Percentiles rank a stretch among this genome's conserved stretches.
Evolutionary conservation across 352 stramenopile species (phyloP).

Genomic region (Elongisporangium senticosum): DNA sequence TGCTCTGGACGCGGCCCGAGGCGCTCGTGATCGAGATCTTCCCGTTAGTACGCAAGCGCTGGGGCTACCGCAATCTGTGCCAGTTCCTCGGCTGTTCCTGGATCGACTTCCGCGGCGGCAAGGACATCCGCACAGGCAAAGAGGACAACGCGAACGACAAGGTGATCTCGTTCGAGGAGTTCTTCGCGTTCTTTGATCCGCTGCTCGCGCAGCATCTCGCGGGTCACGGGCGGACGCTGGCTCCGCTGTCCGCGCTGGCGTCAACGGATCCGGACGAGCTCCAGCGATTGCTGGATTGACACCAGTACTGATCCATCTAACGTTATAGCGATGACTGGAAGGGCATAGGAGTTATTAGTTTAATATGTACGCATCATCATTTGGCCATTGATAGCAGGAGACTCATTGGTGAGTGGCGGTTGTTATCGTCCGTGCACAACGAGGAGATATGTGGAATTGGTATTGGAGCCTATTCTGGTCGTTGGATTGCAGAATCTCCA

Average conservation of each 20-base stretch:
- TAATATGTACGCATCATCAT: too few species aligned
- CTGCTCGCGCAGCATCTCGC: conserved; percentile 16
- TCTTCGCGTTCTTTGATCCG: conserved; percentile 43
- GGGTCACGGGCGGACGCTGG: not conserved
- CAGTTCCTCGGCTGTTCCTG: conserved; percentile 66
- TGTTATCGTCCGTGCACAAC: too few species aligned
- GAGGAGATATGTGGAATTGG: too few species aligned
- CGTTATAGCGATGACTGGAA: too few species aligned
- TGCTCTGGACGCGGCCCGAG: conserved; percentile 48
- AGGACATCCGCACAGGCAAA: conserved; percentile 20
- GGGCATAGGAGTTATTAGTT: too few species aligned
- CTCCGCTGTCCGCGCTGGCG: not conserved
- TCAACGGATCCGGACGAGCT: not conserved
- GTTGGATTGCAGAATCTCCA: too few species aligned
- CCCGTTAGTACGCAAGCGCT: conserved; percentile 37
- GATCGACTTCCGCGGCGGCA: conserved; percentile 41
- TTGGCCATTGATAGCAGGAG: too few species aligned
- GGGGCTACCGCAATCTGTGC: conserved; percentile 75
- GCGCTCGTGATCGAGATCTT: conserved; percentile 76
- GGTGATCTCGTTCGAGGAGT: conserved; percentile 39
- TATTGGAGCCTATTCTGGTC: too few species aligned
- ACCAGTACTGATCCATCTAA: not conserved
- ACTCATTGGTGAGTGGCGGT: too few species aligned
- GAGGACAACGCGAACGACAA: conserved; percentile 52
- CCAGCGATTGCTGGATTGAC: not conserved